Evolutionary conservation across 345 rosid genomes (phyloP), one percentile per base, ranked within the genome.

Genomic region (Eucalyptus pauciflora): DNA sequence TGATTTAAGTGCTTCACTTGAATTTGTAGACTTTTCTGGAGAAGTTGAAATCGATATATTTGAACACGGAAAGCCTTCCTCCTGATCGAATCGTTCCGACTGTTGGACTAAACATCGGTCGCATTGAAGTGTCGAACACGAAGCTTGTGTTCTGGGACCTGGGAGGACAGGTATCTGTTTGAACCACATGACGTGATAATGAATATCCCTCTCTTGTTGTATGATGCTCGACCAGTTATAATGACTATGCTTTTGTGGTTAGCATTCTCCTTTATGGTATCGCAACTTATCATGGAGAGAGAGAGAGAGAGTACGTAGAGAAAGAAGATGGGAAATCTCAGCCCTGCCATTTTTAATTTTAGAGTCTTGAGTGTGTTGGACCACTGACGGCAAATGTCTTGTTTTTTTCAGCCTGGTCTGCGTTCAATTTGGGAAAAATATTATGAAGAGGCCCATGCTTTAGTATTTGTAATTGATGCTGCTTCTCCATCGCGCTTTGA

Each of bases 341-440:
- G 76, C 3, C 41, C 20, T 64, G 41, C 76, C 22, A 7, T 64
- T 64, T 15, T 15, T 64, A 64, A 64, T 64, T 64, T 3, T 64
- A 2, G 76, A 64, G 5, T 64, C 76, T 64, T 15, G 20, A 64
- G 41, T 64, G 31, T 62, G 69, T 62, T 62, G 69, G 76, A 64
- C 76, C 76, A 22, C 85, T 41, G 8, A 76, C 5, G 7, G 48
- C 85, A 41, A 76, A 22, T 3, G 3, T 76, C 48, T 52, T 54
- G 27, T 4, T 6, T 86, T 91, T 62, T 51, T 51, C 95, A 98
- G 99, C 95, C 95, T 92, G 99, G 99, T 86, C 97, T 98, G 52
- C 96, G 99, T 86, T 94, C 99, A 9, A 97, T 98, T 89, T 98
- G 99, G 99, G 99, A 98, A 93, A 98, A 98, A 93, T 98, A 98